Base-by-base conservation (phyloP, 1,284 basidiomycete genomes). In the Ceratobasidium papillatum region DNA sequence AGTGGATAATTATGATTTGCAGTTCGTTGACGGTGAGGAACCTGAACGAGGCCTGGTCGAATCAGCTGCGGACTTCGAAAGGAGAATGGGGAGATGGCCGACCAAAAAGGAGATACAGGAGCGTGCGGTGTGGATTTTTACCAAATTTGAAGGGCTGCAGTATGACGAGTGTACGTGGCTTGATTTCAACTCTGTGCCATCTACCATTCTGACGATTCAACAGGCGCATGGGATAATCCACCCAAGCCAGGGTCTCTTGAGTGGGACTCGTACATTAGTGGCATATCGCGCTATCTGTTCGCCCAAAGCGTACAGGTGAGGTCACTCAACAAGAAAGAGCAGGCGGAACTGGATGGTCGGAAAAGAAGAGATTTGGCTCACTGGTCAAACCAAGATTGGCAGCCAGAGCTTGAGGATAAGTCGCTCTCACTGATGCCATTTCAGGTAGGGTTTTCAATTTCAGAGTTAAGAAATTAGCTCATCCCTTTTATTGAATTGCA, bases 141-240 rank as follows among this genome's bases (percentile, higher is more conserved):
- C 94, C 78, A 98, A 98, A 82, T 98, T 95, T 94, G 86, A 91
- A 45, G 95, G 96, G 78, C 85, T 97, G 54, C 90, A 91, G 34
- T 98, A 98, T 78, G 94, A 95, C 41, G 90, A 95, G 84, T 90
- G 94, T 94, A 74, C 32, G 54, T 75, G 25, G 86, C 76, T 73
- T 30, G 1, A 12, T 45, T 17, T 25, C 79, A 59, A 47, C 75
- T 59, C 45, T 30, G 51, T 52, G 5, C 69, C 68, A 45, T 27
- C 32, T 22, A 22, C 25, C 12, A 32, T 36, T 64, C 41, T 45
- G n/a, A 17, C 41, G 17, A 43, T 63, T 47, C 36, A 65, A 75
- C 78, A 94, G 94, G 93, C n/a, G 92, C 92, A 9, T 96, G 94
- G 93, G 95, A 96, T 81, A 90, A 94, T 11, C 95, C 95, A 0